Conservation (phyloP, 2,329 filamentous ascomycete genomes). For the Plenodomus tracheiphilus region DNA sequence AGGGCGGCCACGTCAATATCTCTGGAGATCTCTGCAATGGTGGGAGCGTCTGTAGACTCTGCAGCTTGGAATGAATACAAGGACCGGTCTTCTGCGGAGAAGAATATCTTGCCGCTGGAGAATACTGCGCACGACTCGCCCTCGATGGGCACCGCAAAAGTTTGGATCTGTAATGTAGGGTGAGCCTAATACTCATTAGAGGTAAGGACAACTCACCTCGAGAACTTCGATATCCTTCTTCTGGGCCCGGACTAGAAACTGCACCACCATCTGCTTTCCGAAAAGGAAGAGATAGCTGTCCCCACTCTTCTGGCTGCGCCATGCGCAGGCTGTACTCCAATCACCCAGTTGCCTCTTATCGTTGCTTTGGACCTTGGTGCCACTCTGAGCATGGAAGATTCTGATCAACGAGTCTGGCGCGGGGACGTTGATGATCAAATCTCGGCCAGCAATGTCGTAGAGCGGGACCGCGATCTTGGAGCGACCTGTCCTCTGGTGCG, state of each 20-base stretch:
- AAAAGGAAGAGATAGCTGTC: slow-evolving; percentile 35
- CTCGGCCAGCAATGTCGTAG: slow-evolving; percentile 24
- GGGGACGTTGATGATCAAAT: slow-evolving; percentile 34
- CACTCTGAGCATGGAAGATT: slow-evolving; percentile 25
- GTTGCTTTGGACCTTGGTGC: slow-evolving; percentile 18
- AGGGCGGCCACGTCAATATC: slow-evolving; percentile 27
- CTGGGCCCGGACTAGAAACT: slow-evolving; percentile 22
- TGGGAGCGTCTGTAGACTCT: slow-evolving; percentile 22
- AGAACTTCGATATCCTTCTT: slow-evolving; percentile 23
- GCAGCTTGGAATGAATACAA: slow-evolving; percentile 37
- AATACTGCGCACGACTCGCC: slow-evolving; percentile 30
- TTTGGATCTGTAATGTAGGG: slow-evolving; percentile 24
- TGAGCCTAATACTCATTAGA: neutral
- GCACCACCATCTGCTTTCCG: slow-evolving; percentile 35
- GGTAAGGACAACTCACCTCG: slow-evolving; percentile 17
- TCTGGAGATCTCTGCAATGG: slow-evolving; percentile 16
- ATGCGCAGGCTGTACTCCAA: slow-evolving; percentile 35
- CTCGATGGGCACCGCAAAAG: slow-evolving; percentile 32
- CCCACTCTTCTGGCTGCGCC: slow-evolving; percentile 30
- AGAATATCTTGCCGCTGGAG: slow-evolving; percentile 24
- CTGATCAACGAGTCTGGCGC: slow-evolving; percentile 33
- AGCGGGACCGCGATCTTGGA: slow-evolving; percentile 33
- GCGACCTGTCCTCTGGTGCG: slow-evolving; percentile 28
- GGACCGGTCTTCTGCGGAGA: slow-evolving; percentile 29
- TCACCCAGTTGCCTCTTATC: slow-evolving; percentile 32